These are phyloP conservation scores for Stachybotrys echinatus DNA, from an alignment of 2,329 filamentous ascomycete genomes.

Conservation along the genomic window DNA sequence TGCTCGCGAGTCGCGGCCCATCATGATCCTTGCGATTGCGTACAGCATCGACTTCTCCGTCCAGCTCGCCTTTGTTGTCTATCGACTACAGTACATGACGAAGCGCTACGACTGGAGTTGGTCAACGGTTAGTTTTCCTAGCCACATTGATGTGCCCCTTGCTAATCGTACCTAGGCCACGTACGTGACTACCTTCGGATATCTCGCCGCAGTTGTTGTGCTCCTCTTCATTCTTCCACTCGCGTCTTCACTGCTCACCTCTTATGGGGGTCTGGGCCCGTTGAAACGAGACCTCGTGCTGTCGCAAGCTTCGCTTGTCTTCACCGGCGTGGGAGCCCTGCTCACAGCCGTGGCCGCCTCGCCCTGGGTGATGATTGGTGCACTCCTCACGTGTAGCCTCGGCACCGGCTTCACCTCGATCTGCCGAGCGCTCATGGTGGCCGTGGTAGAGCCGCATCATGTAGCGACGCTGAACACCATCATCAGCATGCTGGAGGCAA, in stretches of 20 bases:
- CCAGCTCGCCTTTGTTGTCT: constrained; percentile 22
- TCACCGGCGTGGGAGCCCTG: constrained; percentile 27
- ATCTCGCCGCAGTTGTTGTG: constrained; percentile 28
- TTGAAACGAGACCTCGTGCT: constrained; percentile 35
- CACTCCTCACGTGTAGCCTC: constrained; percentile 38
- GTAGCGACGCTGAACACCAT: constrained; percentile 49
- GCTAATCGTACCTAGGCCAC: constrained; percentile 24
- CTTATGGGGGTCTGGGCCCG: constrained; percentile 20
- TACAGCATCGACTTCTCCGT: constrained; percentile 20
- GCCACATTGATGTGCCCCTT: background rate
- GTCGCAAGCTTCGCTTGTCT: constrained; percentile 24
- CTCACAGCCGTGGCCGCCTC: constrained; percentile 29
- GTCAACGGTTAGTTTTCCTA: constrained; percentile 26
- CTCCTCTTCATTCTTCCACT: constrained; percentile 32
- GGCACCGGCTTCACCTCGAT: constrained; percentile 38
- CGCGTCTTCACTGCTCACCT: constrained; percentile 23
- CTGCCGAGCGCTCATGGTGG: constrained; percentile 45
- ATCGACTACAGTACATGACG: constrained; percentile 47
- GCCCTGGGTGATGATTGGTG: constrained; percentile 27
- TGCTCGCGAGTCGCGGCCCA: constrained; percentile 29
- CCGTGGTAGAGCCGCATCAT: constrained; percentile 47
- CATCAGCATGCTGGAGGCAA: constrained; percentile 43
- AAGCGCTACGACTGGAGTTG: constrained; percentile 45
- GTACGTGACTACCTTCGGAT: constrained; percentile 32
- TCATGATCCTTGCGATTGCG: constrained; percentile 32